These are phyloP conservation scores for Dothistroma pini DNA, from an alignment of 2,329 filamentous ascomycete genomes.

Conservation along the genomic window DNA sequence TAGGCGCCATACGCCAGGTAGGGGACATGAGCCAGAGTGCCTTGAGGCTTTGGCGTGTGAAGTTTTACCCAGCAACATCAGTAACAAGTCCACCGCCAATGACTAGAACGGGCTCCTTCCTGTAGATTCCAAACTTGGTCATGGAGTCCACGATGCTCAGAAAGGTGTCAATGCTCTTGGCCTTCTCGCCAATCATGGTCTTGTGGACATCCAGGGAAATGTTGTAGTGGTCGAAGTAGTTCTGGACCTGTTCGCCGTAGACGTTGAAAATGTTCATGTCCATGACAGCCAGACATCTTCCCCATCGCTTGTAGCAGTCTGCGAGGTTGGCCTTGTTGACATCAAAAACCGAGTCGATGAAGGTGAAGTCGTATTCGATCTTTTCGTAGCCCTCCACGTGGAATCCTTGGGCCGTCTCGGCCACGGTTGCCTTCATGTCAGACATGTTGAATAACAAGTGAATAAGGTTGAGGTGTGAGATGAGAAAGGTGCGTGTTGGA, in stretches of 20 bases:
- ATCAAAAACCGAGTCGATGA: constrained; percentile 67
- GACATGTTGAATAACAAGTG: constrained; percentile 52
- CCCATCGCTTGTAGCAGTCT: constrained; percentile 62
- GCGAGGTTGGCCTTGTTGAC: constrained; percentile 58
- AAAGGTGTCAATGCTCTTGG: constrained; percentile 68
- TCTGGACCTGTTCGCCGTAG: constrained; percentile 63
- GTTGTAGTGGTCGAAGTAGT: constrained; percentile 63
- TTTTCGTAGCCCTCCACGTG: constrained; percentile 71
- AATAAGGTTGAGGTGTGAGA: constrained; percentile 10
- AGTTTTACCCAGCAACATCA: constrained; percentile 64
- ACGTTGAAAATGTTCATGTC: constrained; percentile 68
- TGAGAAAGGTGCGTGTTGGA: background rate
- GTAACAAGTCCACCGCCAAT: constrained; percentile 68
- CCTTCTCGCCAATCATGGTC: constrained; percentile 72
- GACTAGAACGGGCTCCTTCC: constrained; percentile 59
- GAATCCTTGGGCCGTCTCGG: constrained; percentile 62
- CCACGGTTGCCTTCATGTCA: constrained; percentile 63
- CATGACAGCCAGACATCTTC: constrained; percentile 64
- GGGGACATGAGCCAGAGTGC: constrained; percentile 6
- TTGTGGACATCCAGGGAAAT: constrained; percentile 64
- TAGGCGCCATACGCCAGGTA: constrained; percentile 4
- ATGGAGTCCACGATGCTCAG: constrained; percentile 68
- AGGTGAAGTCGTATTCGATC: constrained; percentile 72
- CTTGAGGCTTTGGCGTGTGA: constrained; percentile 22
- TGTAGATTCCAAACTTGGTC: constrained; percentile 66